phyloP scores from a whole-genome alignment of 2,329 filamentous ascomycete genomes.

The Fusarium sp. region DNA sequence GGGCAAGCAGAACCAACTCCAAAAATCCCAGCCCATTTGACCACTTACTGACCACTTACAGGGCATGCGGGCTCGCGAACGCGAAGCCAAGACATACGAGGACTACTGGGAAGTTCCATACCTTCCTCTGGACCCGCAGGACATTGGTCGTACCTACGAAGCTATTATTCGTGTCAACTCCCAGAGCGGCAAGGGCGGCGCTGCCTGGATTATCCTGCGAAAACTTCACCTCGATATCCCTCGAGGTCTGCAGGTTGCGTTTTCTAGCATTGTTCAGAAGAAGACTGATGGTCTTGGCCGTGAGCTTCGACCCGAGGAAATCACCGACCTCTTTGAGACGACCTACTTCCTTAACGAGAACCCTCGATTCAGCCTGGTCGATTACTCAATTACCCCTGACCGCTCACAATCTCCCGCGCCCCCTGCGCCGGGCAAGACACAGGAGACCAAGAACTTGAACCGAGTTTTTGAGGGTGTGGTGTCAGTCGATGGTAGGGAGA shows the following conservation, averaged over 20 bases:
- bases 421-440: background rate
- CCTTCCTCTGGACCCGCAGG: background rate
- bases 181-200: background rate
- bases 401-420: slow-evolving; percentile 1
- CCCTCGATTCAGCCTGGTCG: background rate
- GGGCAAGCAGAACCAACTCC: background rate
- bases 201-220: background rate
- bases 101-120: background rate
- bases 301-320: background rate
- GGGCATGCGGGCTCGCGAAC: too few species aligned
- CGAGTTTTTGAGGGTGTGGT: slow-evolving; percentile 88
- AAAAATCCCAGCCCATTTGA: background rate
- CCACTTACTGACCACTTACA: background rate
- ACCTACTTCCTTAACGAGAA: background rate
- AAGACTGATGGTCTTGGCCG: background rate
- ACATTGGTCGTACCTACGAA: background rate
- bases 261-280: background rate
- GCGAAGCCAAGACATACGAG: background rate
- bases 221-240: background rate
- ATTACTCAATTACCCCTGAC: slow-evolving; percentile 2
- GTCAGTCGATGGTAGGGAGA: slow-evolving; percentile 82
- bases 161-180: background rate
- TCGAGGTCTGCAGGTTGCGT: background rate
- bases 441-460: background rate
- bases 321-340: background rate